Evolutionary conservation across 371 early-diverging fungal species (phyloP), one percentile per base, ranked within the genome.

Genomic region (Mucor piriformis): DNA sequence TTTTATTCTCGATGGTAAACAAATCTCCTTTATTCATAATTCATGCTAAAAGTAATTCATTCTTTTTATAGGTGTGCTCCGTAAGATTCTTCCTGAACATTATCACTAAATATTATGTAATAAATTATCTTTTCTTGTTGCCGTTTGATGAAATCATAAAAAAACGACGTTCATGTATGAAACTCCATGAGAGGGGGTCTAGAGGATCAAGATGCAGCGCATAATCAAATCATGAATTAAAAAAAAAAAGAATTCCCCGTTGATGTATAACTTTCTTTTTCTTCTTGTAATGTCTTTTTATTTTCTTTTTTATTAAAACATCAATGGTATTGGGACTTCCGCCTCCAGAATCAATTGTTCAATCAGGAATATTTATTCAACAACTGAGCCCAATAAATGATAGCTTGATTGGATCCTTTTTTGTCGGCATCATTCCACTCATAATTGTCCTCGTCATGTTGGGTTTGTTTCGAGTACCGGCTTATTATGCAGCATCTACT

Each of bases 1-100:
- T 5, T 92, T 85, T 69, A 83, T 93, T 16, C 57, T 95, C 48
- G 77, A 90, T 54, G 85, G 86, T 69, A 79, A 44, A 15, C 20
- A 13, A 20, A 21, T 8, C 29, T 29, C 29, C 29, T 29, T 29
- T 29, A 29, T 29, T 29, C 29, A 6, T 1, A 29, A 6, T 29
- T 8, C 29, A 29, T 29, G 29, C 29, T 29, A 29, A 29, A 29
- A 29, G 0, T 8, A 0, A 29, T 29, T 6, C 8, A 29, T 15
- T 44, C 20, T 53, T 10, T 38, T n/a, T 29, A 11, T 50, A 72
- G 76, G 76, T 38, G 66, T 76, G 2, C 61, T 76, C 48, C 66
- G 73, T 29, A 76, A 70, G 33, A 68, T 68, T 16, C 57, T 76
- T 12, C 76, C 73, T 13, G 76, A 76, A 35, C 56, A 70, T 32